A percentile compares a stretch with the other conserved stretches of the same genome.
Evolutionary conservation across 495 filamentous ascomycete genomes (phyloP).

Genomic region (Penicillium fimorum): DNA sequence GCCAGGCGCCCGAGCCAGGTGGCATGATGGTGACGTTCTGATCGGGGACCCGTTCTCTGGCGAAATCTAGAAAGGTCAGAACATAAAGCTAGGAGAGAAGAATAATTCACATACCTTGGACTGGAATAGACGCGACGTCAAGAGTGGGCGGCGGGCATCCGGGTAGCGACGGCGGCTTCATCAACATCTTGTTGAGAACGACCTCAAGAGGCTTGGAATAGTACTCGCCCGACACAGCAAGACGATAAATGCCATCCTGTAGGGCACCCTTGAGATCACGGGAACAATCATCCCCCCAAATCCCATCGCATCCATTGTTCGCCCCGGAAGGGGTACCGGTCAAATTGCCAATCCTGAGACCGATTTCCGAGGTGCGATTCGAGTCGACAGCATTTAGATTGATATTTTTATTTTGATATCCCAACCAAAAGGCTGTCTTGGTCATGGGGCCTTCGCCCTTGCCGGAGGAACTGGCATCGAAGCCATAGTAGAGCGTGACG

Average conservation of each 20-base stretch:
- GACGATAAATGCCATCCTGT: constrained; percentile 28
- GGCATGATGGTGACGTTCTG: constrained; percentile 31
- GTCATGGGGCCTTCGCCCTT: constrained; percentile 40
- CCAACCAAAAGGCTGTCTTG: constrained; percentile 44
- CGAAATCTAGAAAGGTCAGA: constrained; percentile 33
- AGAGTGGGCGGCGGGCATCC: constrained; percentile 37
- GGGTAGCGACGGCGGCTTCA: constrained; percentile 21
- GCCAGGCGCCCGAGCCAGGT: constrained; percentile 29
- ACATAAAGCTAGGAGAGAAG: background rate
- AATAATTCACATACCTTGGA: constrained; percentile 31
- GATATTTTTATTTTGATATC: constrained; percentile 35
- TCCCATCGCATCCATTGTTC: constrained; percentile 45
- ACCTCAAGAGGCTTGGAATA: constrained; percentile 36
- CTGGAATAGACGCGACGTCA: constrained; percentile 38
- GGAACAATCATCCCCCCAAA: constrained; percentile 41
- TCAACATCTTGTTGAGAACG: constrained; percentile 32
- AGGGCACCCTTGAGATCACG: constrained; percentile 33
- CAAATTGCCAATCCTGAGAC: constrained; percentile 42
- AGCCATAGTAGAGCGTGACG: constrained; percentile 41
- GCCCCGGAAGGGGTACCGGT: constrained; percentile 36
- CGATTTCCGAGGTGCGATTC: constrained; percentile 44
- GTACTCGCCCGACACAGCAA: constrained; percentile 29
- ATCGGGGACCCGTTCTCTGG: constrained; percentile 30
- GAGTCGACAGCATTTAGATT: constrained; percentile 31
- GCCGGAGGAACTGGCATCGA: constrained; percentile 35